Conservation (phyloP, 169 alveolate species). For the Cryptosporidium viatorum region DNA sequence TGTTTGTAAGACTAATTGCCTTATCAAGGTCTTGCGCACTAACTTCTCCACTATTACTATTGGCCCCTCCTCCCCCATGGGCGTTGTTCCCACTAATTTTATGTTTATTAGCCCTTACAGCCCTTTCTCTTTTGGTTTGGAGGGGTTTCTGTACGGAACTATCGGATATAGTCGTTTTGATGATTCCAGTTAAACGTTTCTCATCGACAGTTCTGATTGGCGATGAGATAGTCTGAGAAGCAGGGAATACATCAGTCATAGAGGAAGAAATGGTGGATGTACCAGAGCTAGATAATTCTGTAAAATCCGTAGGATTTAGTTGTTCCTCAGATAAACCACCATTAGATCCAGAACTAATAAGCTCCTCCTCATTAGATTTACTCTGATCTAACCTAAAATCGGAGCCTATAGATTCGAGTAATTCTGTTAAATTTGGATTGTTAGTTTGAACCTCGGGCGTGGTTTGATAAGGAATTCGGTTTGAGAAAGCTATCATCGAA, state of each 20-base stretch:
- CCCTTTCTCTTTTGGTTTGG: constrained; percentile 11
- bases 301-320: not conserved
- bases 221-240: not conserved
- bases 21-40: constrained; percentile 9
- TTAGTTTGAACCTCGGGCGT: not conserved
- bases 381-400: constrained; percentile 24
- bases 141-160: not conserved
- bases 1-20: constrained; percentile 13
- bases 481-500: constrained; percentile 24
- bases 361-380: constrained; percentile 8
- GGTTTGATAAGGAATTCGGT: constrained; percentile 26
- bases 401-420: not conserved
- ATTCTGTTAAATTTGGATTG: constrained; percentile 4
- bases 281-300: not conserved
- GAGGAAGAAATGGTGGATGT: constrained; percentile 3
- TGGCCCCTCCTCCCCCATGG: not conserved
- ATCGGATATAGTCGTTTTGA: not conserved
- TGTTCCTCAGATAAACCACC: not conserved
- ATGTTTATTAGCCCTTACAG: not conserved
- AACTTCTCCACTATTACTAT: not conserved
- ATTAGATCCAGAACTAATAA: not conserved
- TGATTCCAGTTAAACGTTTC: not conserved
- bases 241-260: not conserved
- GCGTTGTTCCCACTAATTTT: not conserved
- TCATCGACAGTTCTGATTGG: not conserved